Conservation (phyloP, 2,329 filamentous ascomycete genomes). For the Xylaria digitata region DNA sequence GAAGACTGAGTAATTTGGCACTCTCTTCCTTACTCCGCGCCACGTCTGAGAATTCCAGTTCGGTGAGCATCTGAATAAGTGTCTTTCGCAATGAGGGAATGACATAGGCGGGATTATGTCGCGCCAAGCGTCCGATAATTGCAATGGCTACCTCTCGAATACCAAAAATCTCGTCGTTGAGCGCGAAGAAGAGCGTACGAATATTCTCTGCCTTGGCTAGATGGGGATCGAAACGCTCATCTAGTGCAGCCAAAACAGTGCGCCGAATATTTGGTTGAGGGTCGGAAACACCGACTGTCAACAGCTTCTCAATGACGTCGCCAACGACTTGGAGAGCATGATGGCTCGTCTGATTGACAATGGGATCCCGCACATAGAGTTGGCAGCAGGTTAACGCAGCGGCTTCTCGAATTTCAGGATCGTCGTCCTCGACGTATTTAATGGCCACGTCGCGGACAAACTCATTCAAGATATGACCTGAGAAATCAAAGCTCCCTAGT, state of each 20-base stretch:
- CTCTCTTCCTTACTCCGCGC: slow-evolving; percentile 96
- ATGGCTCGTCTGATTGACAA: slow-evolving; percentile 96
- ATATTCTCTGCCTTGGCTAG: slow-evolving; percentile 98
- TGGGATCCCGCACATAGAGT: slow-evolving; percentile 94
- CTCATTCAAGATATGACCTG: slow-evolving; percentile 91
- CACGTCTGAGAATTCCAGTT: slow-evolving; percentile 95
- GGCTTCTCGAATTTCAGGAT: slow-evolving; percentile 90
- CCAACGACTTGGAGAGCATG: slow-evolving; percentile 97
- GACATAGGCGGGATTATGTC: slow-evolving; percentile 94
- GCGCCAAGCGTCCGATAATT: slow-evolving; percentile 92
- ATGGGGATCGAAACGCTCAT: slow-evolving; percentile 94
- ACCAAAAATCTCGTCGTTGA: slow-evolving; percentile 93
- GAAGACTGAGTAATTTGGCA: slow-evolving; percentile 88
- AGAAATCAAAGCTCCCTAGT: slow-evolving; percentile 97
- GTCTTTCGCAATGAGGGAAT: slow-evolving; percentile 95
- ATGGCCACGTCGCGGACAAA: slow-evolving; percentile 98
- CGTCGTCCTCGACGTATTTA: slow-evolving; percentile 97
- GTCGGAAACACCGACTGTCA: slow-evolving; percentile 95
- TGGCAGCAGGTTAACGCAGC: slow-evolving; percentile 98
- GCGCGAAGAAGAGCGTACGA: slow-evolving; percentile 89
- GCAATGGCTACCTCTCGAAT: slow-evolving; percentile 95
- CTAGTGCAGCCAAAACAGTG: slow-evolving; percentile 88
- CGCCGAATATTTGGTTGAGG: slow-evolving; percentile 87
- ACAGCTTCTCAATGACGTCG: slow-evolving; percentile 95
- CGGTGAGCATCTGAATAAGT: slow-evolving; percentile 93